Evolutionary conservation across 768 basidiomycete species (phyloP).

Genomic region (Neoboletus brunneissimus): DNA sequence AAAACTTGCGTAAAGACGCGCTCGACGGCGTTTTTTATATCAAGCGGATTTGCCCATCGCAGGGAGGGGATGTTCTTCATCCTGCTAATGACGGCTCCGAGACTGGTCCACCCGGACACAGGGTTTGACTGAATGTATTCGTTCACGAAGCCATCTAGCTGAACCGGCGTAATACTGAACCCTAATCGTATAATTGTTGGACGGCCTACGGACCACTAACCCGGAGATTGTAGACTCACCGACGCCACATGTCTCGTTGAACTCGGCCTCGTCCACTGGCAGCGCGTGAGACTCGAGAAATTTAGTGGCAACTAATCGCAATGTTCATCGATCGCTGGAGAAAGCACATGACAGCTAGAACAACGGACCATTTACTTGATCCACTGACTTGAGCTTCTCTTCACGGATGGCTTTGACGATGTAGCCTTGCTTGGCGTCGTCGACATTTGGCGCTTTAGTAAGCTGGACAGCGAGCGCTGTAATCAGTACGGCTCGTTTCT

Average conservation of each 20-base stretch:
- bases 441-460: constrained; percentile 51
- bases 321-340: constrained; percentile 1
- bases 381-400: constrained; percentile 70
- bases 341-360: background rate
- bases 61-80: constrained; percentile 61
- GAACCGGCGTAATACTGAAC: constrained; percentile 67
- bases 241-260: constrained; percentile 80
- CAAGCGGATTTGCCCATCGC: constrained; percentile 82
- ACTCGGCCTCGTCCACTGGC: constrained; percentile 66
- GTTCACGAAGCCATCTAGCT: constrained; percentile 55
- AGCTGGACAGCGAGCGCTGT: constrained; percentile 63
- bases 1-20: constrained; percentile 62
- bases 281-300: constrained; percentile 59
- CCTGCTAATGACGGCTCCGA: constrained; percentile 64
- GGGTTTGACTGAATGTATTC: constrained; percentile 55
- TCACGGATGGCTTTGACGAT: constrained; percentile 67
- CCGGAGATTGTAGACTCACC: constrained; percentile 49
- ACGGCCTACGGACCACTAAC: background rate
- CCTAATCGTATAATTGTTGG: constrained; percentile 45
- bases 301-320: constrained; percentile 53
- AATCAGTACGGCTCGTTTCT: constrained; percentile 72
- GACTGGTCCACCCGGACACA: constrained; percentile 68
- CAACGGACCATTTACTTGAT: constrained; percentile 81
- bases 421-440: constrained; percentile 54
- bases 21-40: constrained; percentile 81